A percentile compares a stretch with the other conserved stretches of the same genome.
phyloP scores from a whole-genome alignment of 2,329 filamentous ascomycete genomes.

The Rhynchosporium graminicola region DNA sequence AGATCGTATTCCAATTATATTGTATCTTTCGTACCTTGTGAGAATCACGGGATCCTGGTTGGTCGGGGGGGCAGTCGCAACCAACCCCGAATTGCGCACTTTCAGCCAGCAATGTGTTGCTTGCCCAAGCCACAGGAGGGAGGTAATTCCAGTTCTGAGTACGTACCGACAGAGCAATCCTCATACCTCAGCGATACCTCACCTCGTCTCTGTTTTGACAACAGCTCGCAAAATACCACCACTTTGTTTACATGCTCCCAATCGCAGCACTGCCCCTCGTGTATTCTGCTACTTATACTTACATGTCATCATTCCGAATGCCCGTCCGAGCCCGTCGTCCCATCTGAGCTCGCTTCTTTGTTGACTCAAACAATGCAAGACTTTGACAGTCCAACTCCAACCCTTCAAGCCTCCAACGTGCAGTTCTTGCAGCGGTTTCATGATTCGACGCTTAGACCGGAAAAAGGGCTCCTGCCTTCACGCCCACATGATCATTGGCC shows the following conservation, averaged over 20 bases:
- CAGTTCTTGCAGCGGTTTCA: constrained; percentile 20
- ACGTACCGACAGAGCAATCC: constrained; percentile 10
- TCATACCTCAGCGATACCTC: background rate
- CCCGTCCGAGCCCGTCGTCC: constrained; percentile 1
- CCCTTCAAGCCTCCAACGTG: too few species aligned
- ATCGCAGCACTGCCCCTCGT: constrained; percentile 6
- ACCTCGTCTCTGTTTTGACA: background rate
- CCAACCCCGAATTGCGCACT: constrained; percentile 1
- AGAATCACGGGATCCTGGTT: constrained; percentile 11
- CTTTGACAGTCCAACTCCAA: constrained; percentile 6
- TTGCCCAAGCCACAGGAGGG: constrained; percentile 9
- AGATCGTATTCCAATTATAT: background rate
- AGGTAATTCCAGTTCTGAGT: background rate
- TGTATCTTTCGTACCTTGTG: background rate
- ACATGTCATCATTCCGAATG: background rate
- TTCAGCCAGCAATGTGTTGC: background rate
- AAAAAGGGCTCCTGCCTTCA: constrained; percentile 9
- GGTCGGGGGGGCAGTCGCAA: background rate
- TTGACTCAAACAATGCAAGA: constrained; percentile 22
- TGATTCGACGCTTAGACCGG: constrained; percentile 23
- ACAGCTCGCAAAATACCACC: background rate
- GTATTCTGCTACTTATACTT: background rate
- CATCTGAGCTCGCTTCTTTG: constrained; percentile 13
- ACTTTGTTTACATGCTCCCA: background rate
- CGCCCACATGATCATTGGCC: constrained; percentile 30